Conservation (phyloP, 1,284 basidiomycete species). For the Phylloporus sp. region DNA sequence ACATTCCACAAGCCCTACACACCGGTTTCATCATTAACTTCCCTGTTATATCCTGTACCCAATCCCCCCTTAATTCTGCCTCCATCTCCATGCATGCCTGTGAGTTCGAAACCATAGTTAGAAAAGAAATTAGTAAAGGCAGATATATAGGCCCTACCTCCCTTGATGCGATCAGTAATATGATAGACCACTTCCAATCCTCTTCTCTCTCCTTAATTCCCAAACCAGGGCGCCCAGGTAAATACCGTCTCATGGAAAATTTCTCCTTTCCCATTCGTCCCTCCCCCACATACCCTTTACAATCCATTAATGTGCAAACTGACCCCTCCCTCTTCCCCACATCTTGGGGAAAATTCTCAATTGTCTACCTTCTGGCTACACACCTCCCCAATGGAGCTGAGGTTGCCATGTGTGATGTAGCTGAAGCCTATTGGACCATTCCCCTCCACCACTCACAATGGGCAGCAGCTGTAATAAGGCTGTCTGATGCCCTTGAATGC, state of each 20-base stretch:
- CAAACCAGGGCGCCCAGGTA: neutral
- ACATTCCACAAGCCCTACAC: neutral
- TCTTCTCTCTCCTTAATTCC: conserved; percentile 1
- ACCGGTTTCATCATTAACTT: conserved; percentile 5
- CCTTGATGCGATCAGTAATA: neutral
- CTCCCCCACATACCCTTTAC: neutral
- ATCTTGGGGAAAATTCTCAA: neutral
- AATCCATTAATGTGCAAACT: neutral
- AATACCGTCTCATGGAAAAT: neutral
- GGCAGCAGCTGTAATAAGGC: neutral
- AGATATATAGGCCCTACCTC: conserved; percentile 2
- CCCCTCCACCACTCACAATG: neutral
- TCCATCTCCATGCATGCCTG: neutral
- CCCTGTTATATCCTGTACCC: neutral
- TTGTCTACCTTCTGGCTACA: neutral
- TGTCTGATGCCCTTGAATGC: neutral
- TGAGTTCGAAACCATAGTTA: neutral
- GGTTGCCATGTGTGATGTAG: neutral
- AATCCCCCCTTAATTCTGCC: neutral
- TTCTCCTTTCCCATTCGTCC: neutral
- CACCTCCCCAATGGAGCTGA: neutral
- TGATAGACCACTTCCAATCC: neutral
- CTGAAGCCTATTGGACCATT: neutral
- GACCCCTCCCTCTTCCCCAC: neutral
- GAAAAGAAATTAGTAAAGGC: conserved; percentile 5